These are phyloP conservation scores for Straminergon stramineum DNA, from an alignment of 225 moss, liverwort and hornwort species.

Conservation along the genomic window DNA sequence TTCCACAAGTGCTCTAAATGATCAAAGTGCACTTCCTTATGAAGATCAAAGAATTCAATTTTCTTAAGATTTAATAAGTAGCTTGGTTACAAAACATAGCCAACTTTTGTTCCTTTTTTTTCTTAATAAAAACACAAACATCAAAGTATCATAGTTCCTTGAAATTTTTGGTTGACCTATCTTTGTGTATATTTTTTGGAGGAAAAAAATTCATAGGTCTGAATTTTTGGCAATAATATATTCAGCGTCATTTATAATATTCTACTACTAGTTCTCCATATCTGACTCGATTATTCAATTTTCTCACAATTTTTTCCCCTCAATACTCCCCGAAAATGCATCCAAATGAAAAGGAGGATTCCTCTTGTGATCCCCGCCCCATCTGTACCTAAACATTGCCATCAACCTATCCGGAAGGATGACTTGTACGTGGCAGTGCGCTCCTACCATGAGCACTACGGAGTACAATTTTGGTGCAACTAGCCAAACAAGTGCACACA, in stretches of 20 bases:
- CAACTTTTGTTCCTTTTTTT: not conserved
- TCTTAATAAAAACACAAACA: not conserved
- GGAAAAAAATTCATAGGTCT: too few species aligned
- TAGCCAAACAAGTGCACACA: not conserved
- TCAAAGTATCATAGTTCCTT: not conserved
- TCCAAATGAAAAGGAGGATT: not conserved
- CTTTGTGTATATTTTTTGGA: not conserved
- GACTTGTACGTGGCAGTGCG: not conserved
- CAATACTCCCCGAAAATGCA: not conserved
- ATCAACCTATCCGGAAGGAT: not conserved
- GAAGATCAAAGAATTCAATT: not conserved
- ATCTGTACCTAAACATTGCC: not conserved
- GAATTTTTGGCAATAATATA: not conserved
- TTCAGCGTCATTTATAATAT: not conserved
- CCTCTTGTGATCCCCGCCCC: not conserved
- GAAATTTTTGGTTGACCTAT: rapidly evolving
- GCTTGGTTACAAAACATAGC: not conserved
- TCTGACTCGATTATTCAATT: not conserved
- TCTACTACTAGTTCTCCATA: not conserved
- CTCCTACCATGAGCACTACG: too few species aligned
- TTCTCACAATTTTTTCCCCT: not conserved
- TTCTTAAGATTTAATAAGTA: not conserved
- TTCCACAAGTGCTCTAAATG: not conserved
- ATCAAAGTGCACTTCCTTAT: not conserved
- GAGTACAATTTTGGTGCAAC: too few species aligned